phyloP scores from a whole-genome alignment of 306 rosid genomes.

The Mimosa bimucronata region DNA sequence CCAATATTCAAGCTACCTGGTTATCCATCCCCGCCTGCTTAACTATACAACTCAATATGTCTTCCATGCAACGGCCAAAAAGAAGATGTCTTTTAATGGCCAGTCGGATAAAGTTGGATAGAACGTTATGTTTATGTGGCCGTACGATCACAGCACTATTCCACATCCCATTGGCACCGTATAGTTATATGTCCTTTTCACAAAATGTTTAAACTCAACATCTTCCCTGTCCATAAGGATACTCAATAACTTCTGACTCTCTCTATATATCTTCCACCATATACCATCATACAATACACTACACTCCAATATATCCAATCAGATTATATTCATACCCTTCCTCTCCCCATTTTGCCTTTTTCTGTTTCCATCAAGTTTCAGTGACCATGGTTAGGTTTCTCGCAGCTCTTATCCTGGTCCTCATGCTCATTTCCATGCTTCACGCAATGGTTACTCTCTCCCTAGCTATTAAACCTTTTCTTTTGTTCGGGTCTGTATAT shows the following conservation, averaged over 20 bases:
- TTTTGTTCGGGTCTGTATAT: neutral
- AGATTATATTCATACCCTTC: neutral
- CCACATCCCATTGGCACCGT: neutral
- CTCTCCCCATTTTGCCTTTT: neutral
- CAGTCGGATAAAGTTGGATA: neutral
- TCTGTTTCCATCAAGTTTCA: neutral
- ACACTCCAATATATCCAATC: neutral
- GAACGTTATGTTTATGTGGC: neutral
- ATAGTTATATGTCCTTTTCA: neutral
- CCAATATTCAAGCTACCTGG: neutral
- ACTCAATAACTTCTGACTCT: neutral
- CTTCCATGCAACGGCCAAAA: slow-evolving; percentile 1
- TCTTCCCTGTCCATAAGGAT: neutral
- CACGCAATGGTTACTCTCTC: slow-evolving; percentile 44
- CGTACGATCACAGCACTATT: neutral
- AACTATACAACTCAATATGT: neutral
- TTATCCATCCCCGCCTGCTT: neutral
- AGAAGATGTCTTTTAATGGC: neutral
- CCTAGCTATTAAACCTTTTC: neutral
- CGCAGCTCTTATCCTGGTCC: slow-evolving; percentile 46
- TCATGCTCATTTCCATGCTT: slow-evolving; percentile 53
- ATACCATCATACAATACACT: neutral
- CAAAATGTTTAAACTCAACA: neutral
- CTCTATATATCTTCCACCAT: too few species aligned
- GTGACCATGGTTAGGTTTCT: slow-evolving; percentile 51